Evolutionary conservation across 345 rosid genomes (phyloP).

Genomic region (Euphorbia tirucalli): DNA sequence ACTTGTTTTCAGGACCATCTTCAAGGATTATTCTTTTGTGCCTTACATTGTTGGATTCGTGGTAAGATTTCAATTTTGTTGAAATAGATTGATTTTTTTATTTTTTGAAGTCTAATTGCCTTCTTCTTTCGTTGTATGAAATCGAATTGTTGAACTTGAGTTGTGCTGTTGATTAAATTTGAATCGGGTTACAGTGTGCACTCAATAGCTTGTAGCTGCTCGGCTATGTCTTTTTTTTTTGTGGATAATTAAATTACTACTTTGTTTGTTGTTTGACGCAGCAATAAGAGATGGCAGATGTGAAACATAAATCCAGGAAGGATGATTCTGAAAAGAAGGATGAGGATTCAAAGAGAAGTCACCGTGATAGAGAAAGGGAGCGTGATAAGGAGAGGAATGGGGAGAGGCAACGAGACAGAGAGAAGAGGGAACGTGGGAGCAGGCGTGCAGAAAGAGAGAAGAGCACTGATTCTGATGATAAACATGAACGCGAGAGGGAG

Average conservation of each 20-base stretch:
- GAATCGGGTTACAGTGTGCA: background rate
- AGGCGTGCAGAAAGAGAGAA: slow-evolving; percentile 49
- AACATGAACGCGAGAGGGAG: slow-evolving; percentile 32
- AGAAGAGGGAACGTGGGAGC: slow-evolving; percentile 47
- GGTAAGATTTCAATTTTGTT: background rate
- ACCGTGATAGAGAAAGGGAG: too few relatives aligned
- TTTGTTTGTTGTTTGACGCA: background rate
- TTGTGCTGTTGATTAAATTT: background rate
- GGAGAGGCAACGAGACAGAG: slow-evolving; percentile 50
- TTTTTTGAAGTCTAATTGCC: background rate
- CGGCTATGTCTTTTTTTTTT: background rate
- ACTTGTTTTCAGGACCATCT: background rate
- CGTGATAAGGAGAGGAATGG: slow-evolving; percentile 49
- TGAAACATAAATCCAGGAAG: slow-evolving; percentile 43
- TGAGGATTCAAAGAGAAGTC: slow-evolving; percentile 51
- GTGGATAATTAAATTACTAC: too few relatives aligned
- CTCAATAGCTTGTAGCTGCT: background rate
- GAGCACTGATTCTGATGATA: slow-evolving; percentile 49
- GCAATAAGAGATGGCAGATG: slow-evolving; percentile 36
- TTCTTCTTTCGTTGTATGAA: background rate
- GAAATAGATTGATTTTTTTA: too few relatives aligned
- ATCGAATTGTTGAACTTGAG: background rate
- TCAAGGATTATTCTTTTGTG: background rate
- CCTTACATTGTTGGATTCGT: background rate
- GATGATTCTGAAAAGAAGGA: slow-evolving; percentile 38